phyloP scores from a whole-genome alignment of 2,329 filamentous ascomycete genomes.

The Aspergillus floridensis region DNA sequence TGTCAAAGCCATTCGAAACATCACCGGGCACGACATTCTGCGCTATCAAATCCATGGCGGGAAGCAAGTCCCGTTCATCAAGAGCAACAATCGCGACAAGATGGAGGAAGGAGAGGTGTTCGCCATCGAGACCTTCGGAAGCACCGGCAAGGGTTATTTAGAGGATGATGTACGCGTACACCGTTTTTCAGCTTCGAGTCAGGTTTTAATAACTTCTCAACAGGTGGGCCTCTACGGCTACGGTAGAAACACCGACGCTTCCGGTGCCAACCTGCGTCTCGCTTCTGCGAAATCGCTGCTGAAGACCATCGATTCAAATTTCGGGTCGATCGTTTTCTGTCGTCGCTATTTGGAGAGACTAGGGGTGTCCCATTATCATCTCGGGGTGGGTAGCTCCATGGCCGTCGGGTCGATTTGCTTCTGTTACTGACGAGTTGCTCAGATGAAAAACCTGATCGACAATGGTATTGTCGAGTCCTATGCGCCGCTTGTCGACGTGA shows the following conservation, averaged over 20 bases:
- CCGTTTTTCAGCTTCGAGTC: background rate
- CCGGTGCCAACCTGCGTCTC: slow-evolving; percentile 40
- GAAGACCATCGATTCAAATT: slow-evolving; percentile 61
- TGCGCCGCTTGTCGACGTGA: slow-evolving; percentile 55
- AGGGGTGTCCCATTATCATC: slow-evolving; percentile 58
- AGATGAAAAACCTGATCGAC: slow-evolving; percentile 58
- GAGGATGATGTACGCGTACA: slow-evolving; percentile 45
- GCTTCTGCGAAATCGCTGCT: slow-evolving; percentile 57
- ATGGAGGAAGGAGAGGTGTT: slow-evolving; percentile 61
- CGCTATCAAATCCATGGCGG: slow-evolving; percentile 57
- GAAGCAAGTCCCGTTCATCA: slow-evolving; percentile 56
- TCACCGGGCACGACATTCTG: slow-evolving; percentile 56
- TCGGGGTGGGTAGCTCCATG: slow-evolving; percentile 47
- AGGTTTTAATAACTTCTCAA: slow-evolving; percentile 4
- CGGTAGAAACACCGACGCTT: slow-evolving; percentile 40
- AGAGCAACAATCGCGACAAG: slow-evolving; percentile 48
- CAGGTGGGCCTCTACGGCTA: slow-evolving; percentile 56
- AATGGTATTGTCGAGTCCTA: slow-evolving; percentile 59
- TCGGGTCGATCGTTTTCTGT: slow-evolving; percentile 61
- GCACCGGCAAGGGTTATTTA: slow-evolving; percentile 51
- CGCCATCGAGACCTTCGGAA: slow-evolving; percentile 59
- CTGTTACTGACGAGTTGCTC: background rate
- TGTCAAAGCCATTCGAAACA: slow-evolving; percentile 55
- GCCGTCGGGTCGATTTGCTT: background rate
- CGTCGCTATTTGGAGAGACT: slow-evolving; percentile 63